These are phyloP conservation scores for Glarea lozoyensis DNA, from an alignment of 495 filamentous ascomycete species.

Conservation along the genomic window DNA sequence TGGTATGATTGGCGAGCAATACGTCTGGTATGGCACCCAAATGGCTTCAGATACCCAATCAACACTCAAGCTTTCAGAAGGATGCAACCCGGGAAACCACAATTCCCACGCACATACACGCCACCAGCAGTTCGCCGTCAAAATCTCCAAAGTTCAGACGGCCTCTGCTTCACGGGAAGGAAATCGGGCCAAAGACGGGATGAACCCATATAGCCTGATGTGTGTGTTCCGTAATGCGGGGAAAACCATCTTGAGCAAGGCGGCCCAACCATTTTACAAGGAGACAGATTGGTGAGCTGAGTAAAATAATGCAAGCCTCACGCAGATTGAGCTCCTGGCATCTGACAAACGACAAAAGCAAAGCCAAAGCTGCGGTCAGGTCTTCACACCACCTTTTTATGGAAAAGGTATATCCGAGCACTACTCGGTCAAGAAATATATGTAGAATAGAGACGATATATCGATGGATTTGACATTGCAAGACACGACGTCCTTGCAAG, in stretches of 20 bases:
- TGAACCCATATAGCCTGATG: not conserved
- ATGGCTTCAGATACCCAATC: not conserved
- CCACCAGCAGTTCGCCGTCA: not conserved
- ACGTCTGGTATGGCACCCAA: not conserved
- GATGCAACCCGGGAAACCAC: not conserved
- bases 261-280: too few species aligned
- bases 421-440: too few species aligned
- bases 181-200: not conserved
- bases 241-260: not conserved
- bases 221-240: not conserved
- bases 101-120: not conserved
- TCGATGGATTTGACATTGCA: too few species aligned
- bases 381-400: too few species aligned
- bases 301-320: too few species aligned
- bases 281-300: too few species aligned
- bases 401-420: too few species aligned
- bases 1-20: not conserved
- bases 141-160: not conserved
- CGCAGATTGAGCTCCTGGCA: too few species aligned
- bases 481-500: too few species aligned
- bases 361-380: too few species aligned
- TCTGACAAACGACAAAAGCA: too few species aligned
- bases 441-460: too few species aligned
- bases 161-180: not conserved
- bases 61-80: not conserved